Percentiles rank a stretch among this genome's conserved stretches.
Conservation (phyloP, 2,329 filamentous ascomycete genomes). For the Aotearoamyces nothofagi region DNA sequence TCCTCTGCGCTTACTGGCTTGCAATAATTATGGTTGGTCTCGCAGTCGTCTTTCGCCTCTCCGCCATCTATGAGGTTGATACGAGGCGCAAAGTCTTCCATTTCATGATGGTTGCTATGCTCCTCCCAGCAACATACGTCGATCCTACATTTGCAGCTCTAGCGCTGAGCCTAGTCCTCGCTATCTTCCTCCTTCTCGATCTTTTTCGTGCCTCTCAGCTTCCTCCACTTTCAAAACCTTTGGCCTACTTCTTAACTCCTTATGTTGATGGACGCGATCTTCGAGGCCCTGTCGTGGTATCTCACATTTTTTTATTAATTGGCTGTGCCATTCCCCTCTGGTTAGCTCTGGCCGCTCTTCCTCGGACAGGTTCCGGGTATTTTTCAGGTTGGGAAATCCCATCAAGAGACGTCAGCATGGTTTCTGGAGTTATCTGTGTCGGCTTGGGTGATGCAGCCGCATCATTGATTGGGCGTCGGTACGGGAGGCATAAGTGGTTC, state of each 20-base stretch:
- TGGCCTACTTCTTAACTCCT: slow-evolving; percentile 76
- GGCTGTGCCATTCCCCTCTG: slow-evolving; percentile 92
- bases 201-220: slow-evolving; percentile 82
- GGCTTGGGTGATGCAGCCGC: slow-evolving; percentile 91
- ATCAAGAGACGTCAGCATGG: slow-evolving; percentile 70
- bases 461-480: slow-evolving; percentile 75
- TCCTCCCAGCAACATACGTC: slow-evolving; percentile 72
- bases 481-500: slow-evolving; percentile 78
- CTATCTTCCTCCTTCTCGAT: slow-evolving; percentile 78
- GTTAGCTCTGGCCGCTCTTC: slow-evolving; percentile 62
- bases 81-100: slow-evolving; percentile 95
- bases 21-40: slow-evolving; percentile 56
- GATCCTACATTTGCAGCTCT: slow-evolving; percentile 75
- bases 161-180: slow-evolving; percentile 64
- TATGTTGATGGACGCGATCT: slow-evolving; percentile 93
- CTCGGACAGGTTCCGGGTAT: slow-evolving; percentile 36
- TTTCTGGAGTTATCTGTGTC: slow-evolving; percentile 84
- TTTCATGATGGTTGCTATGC: slow-evolving; percentile 95
- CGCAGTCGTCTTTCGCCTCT: slow-evolving; percentile 58
- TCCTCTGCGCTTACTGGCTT: slow-evolving; percentile 61
- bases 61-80: slow-evolving; percentile 74
- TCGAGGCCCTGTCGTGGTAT: slow-evolving; percentile 85
- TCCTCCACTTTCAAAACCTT: slow-evolving; percentile 71
- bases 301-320: slow-evolving; percentile 88
- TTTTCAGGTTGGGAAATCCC: slow-evolving; percentile 63